Percentiles rank a stretch among this genome's conserved stretches.
phyloP scores from a whole-genome alignment of 140 eudicot genomes.

The Flaveria floridana region DNA sequence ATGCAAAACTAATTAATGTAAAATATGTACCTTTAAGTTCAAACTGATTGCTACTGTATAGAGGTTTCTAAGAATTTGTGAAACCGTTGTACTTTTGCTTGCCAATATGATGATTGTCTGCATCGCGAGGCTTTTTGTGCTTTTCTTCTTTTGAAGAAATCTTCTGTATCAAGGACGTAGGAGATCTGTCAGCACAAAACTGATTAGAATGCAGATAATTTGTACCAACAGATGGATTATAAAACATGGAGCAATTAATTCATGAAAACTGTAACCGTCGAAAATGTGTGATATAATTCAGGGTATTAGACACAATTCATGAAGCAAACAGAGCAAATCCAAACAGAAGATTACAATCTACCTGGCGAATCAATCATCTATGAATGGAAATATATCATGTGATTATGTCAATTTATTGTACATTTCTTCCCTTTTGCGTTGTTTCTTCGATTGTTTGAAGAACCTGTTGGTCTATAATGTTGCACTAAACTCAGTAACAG shows the following conservation, averaged over 20 bases:
- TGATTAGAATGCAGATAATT: conserved; percentile 27
- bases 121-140: conserved; percentile 17
- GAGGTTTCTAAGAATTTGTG: conserved; percentile 50
- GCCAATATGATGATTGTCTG: conserved; percentile 29
- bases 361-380: background rate
- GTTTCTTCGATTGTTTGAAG: conserved; percentile 1
- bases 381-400: background rate
- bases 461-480: background rate
- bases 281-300: background rate
- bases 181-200: conserved; percentile 65
- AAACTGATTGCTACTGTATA: conserved; percentile 21
- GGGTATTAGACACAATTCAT: background rate
- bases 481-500: too few species aligned
- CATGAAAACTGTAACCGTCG: background rate
- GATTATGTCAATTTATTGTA: conserved; percentile 6
- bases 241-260: background rate
- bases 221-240: conserved; percentile 19
- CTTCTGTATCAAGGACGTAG: conserved; percentile 90
- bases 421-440: conserved; percentile 3
- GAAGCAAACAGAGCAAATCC: conserved; percentile 11
- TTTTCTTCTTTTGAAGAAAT: conserved; percentile 55
- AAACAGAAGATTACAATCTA: background rate
- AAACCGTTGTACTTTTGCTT: conserved; percentile 51
- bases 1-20: background rate
- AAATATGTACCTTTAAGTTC: conserved; percentile 32